phyloP scores from a whole-genome alignment of 2,329 filamentous ascomycete genomes.

The Parafenestella ontariensis region DNA sequence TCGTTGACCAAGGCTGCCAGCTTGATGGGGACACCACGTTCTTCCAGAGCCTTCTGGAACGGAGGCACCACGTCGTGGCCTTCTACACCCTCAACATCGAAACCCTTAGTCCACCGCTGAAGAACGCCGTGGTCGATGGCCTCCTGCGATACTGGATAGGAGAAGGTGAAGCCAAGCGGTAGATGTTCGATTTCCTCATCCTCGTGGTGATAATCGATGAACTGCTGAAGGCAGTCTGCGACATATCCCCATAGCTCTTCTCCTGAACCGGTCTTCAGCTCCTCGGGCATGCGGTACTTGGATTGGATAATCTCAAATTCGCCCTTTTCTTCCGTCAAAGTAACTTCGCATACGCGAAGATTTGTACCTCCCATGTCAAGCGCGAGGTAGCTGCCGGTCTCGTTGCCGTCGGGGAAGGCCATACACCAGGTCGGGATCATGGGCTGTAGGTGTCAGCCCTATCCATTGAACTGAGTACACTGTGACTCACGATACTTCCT shows the following conservation, averaged over 20 bases:
- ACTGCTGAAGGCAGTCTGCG: constrained; percentile 90
- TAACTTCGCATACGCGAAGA: constrained; percentile 92
- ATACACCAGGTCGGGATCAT: constrained; percentile 99
- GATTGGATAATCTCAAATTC: constrained; percentile 97
- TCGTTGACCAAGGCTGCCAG: constrained; percentile 95
- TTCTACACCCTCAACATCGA: constrained; percentile 91
- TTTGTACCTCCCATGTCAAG: constrained; percentile 98
- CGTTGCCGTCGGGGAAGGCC: constrained; percentile 84
- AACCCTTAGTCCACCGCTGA: constrained; percentile 97
- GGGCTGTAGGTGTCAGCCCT: constrained; percentile 70
- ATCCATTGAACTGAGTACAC: constrained; percentile 86
- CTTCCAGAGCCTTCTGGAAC: constrained; percentile 79
- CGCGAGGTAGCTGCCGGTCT: constrained; percentile 86
- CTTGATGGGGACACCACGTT: constrained; percentile 86
- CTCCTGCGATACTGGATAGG: constrained; percentile 90
- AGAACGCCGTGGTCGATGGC: constrained; percentile 93
- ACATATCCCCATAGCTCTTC: constrained; percentile 96
- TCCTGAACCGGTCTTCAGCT: constrained; percentile 83
- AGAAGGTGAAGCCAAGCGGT: constrained; percentile 94
- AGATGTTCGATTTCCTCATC: constrained; percentile 68
- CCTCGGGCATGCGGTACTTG: constrained; percentile 94
- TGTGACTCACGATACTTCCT: constrained; percentile 81
- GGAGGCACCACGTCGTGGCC: constrained; percentile 89
- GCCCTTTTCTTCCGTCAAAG: constrained; percentile 83
- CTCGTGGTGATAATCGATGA: constrained; percentile 85